These are phyloP conservation scores for Hanseniaspora meyeri DNA, from an alignment of 805 yeast species.

Conservation along the genomic window DNA sequence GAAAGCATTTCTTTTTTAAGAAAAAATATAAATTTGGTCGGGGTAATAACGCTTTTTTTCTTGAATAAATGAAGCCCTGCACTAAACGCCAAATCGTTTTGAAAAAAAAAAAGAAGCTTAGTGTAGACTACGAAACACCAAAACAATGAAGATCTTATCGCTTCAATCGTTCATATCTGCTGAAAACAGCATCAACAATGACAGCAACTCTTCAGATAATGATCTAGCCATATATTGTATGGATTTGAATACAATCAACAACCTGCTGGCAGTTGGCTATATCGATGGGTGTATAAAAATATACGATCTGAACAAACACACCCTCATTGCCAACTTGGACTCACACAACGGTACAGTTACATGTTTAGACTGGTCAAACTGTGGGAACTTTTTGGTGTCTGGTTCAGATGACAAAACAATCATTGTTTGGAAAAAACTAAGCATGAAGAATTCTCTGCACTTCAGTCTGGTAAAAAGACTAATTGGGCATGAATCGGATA, in stretches of 20 bases:
- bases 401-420: conserved; percentile 92
- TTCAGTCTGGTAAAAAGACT: conserved; percentile 67
- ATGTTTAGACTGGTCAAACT: conserved; percentile 81
- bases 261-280: conserved; percentile 2
- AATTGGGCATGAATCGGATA: conserved; percentile 95
- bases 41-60: no score
- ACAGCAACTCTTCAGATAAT: neutral
- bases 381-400: conserved; percentile 79
- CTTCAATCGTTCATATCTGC: conserved; percentile 16
- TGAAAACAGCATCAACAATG: neutral
- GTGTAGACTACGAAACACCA: neutral
- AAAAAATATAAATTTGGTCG: no score
- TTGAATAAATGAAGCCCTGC: no score
- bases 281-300: conserved; percentile 10
- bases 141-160: conserved; percentile 14
- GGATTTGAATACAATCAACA: neutral
- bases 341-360: conserved; percentile 96
- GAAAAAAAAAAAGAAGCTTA: neutral
- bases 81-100: neutral
- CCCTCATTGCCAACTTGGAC: conserved; percentile 80
- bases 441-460: conserved; percentile 26
- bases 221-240: conserved; percentile 6
- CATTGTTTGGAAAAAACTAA: conserved; percentile 71
- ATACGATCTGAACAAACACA: conserved; percentile 11
- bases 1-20: no score